phyloP scores from a whole-genome alignment of 2,329 filamentous ascomycete species.

The Arachnopeziza araneosa region DNA sequence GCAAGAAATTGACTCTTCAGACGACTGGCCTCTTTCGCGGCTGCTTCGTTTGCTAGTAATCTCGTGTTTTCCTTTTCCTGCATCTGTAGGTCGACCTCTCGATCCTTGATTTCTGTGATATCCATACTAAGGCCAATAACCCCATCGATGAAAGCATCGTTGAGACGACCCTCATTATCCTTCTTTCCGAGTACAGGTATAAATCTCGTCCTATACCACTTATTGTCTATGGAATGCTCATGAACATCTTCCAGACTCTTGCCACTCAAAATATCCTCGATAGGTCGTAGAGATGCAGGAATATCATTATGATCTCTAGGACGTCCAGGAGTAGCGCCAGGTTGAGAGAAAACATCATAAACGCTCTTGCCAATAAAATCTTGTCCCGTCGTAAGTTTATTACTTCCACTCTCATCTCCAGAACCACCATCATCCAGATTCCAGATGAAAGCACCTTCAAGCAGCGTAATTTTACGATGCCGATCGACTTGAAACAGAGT shows the following conservation, averaged over 20 bases:
- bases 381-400: slow-evolving; percentile 17
- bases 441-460: slow-evolving; percentile 63
- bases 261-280: slow-evolving; percentile 61
- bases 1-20: slow-evolving; percentile 77
- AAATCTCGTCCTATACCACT: slow-evolving; percentile 68
- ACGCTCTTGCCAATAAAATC: slow-evolving; percentile 53
- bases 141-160: slow-evolving; percentile 55
- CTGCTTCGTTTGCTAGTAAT: slow-evolving; percentile 67
- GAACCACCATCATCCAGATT: slow-evolving; percentile 30
- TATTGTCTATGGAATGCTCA: slow-evolving; percentile 47
- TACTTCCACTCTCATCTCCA: slow-evolving; percentile 32
- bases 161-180: slow-evolving; percentile 43
- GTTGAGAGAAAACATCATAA: slow-evolving; percentile 54
- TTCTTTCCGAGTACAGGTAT: slow-evolving; percentile 58
- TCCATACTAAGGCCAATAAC: slow-evolving; percentile 78
- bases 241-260: slow-evolving; percentile 53
- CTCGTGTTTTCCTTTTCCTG: slow-evolving; percentile 65
- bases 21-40: slow-evolving; percentile 73
- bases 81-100: slow-evolving; percentile 56
- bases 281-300: slow-evolving; percentile 46
- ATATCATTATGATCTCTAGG: slow-evolving; percentile 19
- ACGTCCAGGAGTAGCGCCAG: slow-evolving; percentile 13
- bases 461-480: slow-evolving; percentile 55
- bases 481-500: slow-evolving; percentile 69
- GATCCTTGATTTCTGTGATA: slow-evolving; percentile 64